phyloP scores from a whole-genome alignment of 805 yeast genomes.

The Ascoidea rubescens region DNA sequence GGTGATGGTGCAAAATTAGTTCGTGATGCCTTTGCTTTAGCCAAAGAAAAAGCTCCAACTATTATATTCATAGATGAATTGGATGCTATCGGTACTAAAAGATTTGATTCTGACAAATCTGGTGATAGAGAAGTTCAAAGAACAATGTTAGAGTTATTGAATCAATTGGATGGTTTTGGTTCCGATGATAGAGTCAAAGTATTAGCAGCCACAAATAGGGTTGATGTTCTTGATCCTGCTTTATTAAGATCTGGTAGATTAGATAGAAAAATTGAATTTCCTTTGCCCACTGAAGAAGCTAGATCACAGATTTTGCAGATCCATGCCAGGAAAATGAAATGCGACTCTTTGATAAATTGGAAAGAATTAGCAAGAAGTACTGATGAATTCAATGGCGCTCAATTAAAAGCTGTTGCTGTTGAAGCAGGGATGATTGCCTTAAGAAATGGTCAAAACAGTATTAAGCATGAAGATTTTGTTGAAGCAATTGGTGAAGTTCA shows the following conservation, averaged over 20 bases:
- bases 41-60: constrained; percentile 97
- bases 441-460: constrained; percentile 82
- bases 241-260: constrained; percentile 91
- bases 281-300: constrained; percentile 94
- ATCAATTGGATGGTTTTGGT: constrained; percentile 96
- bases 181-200: constrained; percentile 96
- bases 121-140: constrained; percentile 99
- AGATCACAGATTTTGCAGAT: constrained; percentile 94
- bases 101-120: constrained; percentile 93
- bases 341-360: constrained; percentile 90
- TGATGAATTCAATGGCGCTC: constrained; percentile 98
- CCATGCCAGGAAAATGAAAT: constrained; percentile 93
- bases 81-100: constrained; percentile 97
- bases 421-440: constrained; percentile 99
- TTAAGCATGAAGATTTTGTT: constrained; percentile 94
- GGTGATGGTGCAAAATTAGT: constrained; percentile 98
- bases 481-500: constrained; percentile 98
- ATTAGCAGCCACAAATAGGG: constrained; percentile 95
- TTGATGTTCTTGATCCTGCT: constrained; percentile 98
- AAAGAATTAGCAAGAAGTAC: constrained; percentile 95
- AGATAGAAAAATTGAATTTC: constrained; percentile 96
- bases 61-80: constrained; percentile 95
- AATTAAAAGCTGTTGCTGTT: constrained; percentile 94
- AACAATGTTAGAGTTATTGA: constrained; percentile 95
- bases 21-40: constrained; percentile 93